Base-by-base conservation (phyloP, 345 rosid genomes). In the Iberis pinnata region DNA sequence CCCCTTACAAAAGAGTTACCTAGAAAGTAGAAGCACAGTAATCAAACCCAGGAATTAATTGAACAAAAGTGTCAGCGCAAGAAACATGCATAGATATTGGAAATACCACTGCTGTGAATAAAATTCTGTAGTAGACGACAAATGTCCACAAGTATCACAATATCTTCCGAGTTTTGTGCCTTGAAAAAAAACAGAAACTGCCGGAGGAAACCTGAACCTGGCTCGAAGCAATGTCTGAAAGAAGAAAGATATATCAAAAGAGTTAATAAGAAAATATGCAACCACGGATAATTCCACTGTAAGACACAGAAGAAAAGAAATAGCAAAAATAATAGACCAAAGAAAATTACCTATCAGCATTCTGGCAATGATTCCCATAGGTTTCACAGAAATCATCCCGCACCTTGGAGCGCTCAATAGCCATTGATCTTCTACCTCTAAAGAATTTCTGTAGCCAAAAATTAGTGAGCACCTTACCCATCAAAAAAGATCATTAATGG, bases 191-290 rank as follows among this genome's bases (percentile, higher is more conserved):
- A 93, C 56, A 81, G 74, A 24, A 86, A 67, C 74, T 81, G 88
- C 29, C 74, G 75, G 41, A 93, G 82, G 72, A 88, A 93, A 51
- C 66, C 78, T 17, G 99, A 93, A 59, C 78, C 75, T 45, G 92
- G 84, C 78, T 84, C 89, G 67, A 93, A 93, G 68, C 80, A 88
- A 73, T 64, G 66, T 75, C 99, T 93, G 86, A 61, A 63, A 76
- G 11, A 65, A 36, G 38, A 32, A 31, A 25, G 8, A 8, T 4
- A 45, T 8, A 43, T 13, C 25, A 20, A 39, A 35, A 43, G 26
- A 25, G 56, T 42, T 35, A 50, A 14, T 5, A 44, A 17, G 49
- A 20, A 52, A 19, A 27, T 10, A 36, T 6, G 36, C n/a, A 54
- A 60, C 49, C 2, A 7, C n/a, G n/a, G 15, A 55, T 46, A 31